Base-by-base conservation (phyloP, 2,329 filamentous ascomycete genomes). In the Diplodia mutila region DNA sequence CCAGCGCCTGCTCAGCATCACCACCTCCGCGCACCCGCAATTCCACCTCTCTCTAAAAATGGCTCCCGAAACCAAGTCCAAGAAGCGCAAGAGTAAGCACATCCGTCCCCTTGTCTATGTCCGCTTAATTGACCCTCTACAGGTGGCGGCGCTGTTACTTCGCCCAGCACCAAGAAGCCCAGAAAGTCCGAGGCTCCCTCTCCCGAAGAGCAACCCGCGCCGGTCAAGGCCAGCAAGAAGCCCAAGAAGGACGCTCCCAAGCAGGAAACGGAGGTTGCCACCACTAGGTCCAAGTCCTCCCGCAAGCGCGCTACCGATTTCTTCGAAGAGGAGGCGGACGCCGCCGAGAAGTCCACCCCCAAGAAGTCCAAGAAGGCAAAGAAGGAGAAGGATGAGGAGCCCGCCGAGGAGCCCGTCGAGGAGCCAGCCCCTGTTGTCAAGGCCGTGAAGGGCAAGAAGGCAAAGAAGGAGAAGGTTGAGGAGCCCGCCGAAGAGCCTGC, bases 71-170 rank as follows among this genome's bases (percentile, higher is more conserved):
- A 79, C 80, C 71, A 85, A 85, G 72, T 79, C 79, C 49, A 87
- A 84, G 75, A 87, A 87, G 82, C 83, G 84, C 77, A 86, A 85
- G 74, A 81, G 84, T 84, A 76, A 49, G 74, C 16, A 0, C 6
- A 21, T 39, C 18, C 8, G 4, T 5, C 1, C 11, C 57, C n/a
- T 59, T 49, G 6, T 14, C 37, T 66, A 71, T 70, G 70, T 3
- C 57, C 70, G 69, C 5, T 37, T 68, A 73, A 54, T 32, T 69
- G 68, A 57, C 42, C 25, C 5, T 57, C 54, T 72, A 8, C 69
- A 79, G 77, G 73, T 74, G 77, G 73, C 75, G 76, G 75, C 55
- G 55, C 73, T 29, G 75, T 77, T 34, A 55, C 75, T 29, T 73
- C 74, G 29, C 76, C 76, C 51, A 78, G 77, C 66, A 73, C 78